These are phyloP conservation scores for Emericellopsis terricola DNA, from an alignment of 495 filamentous ascomycete genomes.

Conservation along the genomic window DNA sequence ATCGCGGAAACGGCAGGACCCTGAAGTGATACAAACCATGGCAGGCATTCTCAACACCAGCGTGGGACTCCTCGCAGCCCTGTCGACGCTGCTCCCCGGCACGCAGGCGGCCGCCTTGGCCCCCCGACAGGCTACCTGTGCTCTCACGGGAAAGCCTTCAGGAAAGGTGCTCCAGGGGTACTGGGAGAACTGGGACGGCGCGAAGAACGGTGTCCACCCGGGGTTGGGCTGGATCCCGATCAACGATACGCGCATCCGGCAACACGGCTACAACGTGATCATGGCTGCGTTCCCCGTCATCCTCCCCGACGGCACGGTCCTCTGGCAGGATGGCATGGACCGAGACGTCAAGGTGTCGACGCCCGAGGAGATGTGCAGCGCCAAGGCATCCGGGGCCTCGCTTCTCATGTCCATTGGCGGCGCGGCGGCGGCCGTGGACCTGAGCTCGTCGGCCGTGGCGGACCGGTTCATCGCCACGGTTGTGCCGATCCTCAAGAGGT, in stretches of 20 bases:
- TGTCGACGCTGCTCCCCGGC: slow-evolving; percentile 5
- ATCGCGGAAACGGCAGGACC: no score
- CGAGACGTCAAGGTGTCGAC: slow-evolving; percentile 4
- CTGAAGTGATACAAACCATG: slow-evolving; percentile 5
- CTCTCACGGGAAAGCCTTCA: slow-evolving; percentile 7
- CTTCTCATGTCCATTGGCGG: slow-evolving; percentile 36
- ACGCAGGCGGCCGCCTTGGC: slow-evolving; percentile 2
- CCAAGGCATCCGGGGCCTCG: slow-evolving; percentile 17
- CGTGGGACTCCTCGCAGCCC: slow-evolving; percentile 3
- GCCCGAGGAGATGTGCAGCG: slow-evolving; percentile 8
- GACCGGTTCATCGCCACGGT: slow-evolving; percentile 9
- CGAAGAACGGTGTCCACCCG: slow-evolving; percentile 7
- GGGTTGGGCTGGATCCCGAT: slow-evolving; percentile 8
- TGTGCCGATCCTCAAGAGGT: slow-evolving; percentile 8
- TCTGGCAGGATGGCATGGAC: slow-evolving; percentile 9
- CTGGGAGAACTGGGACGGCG: slow-evolving; percentile 11
- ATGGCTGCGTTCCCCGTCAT: slow-evolving; percentile 10
- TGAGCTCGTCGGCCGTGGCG: slow-evolving; percentile 7
- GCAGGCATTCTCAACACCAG: slow-evolving; percentile 5
- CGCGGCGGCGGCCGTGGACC: slow-evolving; percentile 24
- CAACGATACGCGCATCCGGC: slow-evolving; percentile 3
- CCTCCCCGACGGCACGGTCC: slow-evolving; percentile 7
- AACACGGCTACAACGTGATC: slow-evolving; percentile 8
- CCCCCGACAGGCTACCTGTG: slow-evolving; percentile 6
- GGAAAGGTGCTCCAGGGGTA: slow-evolving; percentile 10